Base-by-base conservation (phyloP, 768 basidiomycete genomes). In the Amanita molliuscula region DNA sequence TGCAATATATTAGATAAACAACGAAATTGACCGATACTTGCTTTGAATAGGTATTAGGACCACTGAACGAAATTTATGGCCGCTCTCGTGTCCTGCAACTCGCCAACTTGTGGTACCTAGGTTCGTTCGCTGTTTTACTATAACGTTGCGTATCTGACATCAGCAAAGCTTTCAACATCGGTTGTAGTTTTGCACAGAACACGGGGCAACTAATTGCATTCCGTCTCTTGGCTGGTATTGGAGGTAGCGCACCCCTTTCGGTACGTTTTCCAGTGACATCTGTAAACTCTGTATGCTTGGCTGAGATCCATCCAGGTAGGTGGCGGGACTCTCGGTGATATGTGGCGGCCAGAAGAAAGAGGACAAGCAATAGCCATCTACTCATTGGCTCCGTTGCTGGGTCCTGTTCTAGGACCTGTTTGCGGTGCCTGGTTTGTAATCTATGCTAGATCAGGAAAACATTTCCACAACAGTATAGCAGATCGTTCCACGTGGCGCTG, bases 61-160 rank as follows among this genome's bases (percentile, higher is more conserved):
- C 87, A 0, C 56, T 88, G 20, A 80, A 78, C 54, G 88, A 90
- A 61, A 71, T 88, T 7, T 88, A 70, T 53, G 86, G 87, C 3
- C 75, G 85, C 16, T 75, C 79, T 1, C 63, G 68, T 2, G 78
- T 86, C 0, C 56, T 88, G 0, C 85, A 84, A 56, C 43, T 70
- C 0, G 62, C 84, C 1, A 88, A 87, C 61, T 16, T 83, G 3
- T 81, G 79, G 62, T 87, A 75, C 57, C 65, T 87, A 1, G 76
- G 82, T 84, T 58, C 8, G 63, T 54, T n/a, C 6, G 16, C 37
- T 31, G 18, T 5, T n/a, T 11, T 9, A 11, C 9, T 29, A 9
- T 29, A 23, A 9, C 21, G n/a, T 42, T 38, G 8, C 31, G 13
- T 7, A 20, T 28, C 35, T 34, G 34, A 38, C 25, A 21, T 36